A percentile compares a stretch with the other conserved stretches of the same genome.
Evolutionary conservation across 163 green algal genomes (phyloP).

Genomic region (Chlamydomonas reinhardtii): DNA sequence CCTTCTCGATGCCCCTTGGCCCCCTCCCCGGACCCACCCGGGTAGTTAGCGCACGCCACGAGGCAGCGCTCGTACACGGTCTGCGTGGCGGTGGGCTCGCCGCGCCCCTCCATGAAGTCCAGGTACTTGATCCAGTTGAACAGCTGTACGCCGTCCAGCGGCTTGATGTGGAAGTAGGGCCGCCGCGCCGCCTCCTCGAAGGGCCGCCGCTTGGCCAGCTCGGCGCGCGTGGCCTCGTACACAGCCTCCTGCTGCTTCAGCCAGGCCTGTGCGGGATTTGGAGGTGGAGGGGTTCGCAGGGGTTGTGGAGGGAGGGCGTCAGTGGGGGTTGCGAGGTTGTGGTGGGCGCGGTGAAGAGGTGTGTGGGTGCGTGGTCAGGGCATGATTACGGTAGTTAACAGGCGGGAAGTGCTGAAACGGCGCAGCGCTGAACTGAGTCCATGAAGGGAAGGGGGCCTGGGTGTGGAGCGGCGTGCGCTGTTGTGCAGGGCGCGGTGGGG

Average conservation of each 20-base stretch:
- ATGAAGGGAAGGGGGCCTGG: too few relatives aligned
- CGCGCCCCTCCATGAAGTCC: conserved; percentile 73
- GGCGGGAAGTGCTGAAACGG: too few relatives aligned
- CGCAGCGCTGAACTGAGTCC: too few relatives aligned
- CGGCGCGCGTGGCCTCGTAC: conserved; percentile 21
- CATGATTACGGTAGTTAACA: too few relatives aligned
- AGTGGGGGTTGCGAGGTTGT: too few relatives aligned
- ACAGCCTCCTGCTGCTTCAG: conserved; percentile 45
- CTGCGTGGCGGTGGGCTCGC: conserved; percentile 61
- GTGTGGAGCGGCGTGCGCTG: too few relatives aligned
- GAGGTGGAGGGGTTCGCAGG: not conserved
- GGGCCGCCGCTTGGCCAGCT: conserved; percentile 55
- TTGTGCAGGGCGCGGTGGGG: too few relatives aligned
- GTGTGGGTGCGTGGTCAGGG: too few relatives aligned
- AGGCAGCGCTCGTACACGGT: conserved; percentile 89
- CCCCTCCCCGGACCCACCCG: conserved; percentile 53
- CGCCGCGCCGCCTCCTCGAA: conserved; percentile 85
- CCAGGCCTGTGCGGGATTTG: conserved; percentile 26
- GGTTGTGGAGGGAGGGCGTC: too few relatives aligned
- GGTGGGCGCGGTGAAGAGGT: too few relatives aligned
- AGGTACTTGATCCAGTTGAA: conserved; percentile 85
- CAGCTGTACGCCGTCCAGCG: conserved; percentile 83
- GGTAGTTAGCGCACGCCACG: conserved; percentile 86
- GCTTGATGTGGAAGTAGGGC: conserved; percentile 92
- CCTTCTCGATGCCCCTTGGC: too few relatives aligned